Conservation (phyloP, 208 protist genomes). For the Wallacemonas collosoma region DNA sequence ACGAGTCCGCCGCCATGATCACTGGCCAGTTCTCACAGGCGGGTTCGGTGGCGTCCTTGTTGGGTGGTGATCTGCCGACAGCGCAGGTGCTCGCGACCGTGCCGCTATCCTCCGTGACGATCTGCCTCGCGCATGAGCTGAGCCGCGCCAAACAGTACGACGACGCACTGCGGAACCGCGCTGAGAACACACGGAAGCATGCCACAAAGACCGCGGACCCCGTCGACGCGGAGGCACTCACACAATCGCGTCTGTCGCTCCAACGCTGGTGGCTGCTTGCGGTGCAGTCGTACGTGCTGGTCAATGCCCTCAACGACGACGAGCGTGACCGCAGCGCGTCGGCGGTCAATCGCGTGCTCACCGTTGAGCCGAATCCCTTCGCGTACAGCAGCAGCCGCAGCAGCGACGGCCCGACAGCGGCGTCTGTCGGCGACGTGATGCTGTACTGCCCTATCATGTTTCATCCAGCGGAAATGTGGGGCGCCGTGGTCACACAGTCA, state of each 20-base stretch:
- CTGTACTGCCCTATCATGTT: slow-evolving; percentile 21
- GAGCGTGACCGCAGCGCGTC: slow-evolving; percentile 23
- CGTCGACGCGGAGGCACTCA: slow-evolving; percentile 21
- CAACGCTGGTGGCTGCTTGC: slow-evolving; percentile 46
- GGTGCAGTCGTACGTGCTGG: slow-evolving; percentile 33
- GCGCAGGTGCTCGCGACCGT: slow-evolving; percentile 21
- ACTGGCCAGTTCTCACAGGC: not conserved
- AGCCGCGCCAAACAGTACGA: slow-evolving; percentile 10
- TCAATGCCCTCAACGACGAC: slow-evolving; percentile 29
- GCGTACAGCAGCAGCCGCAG: not conserved
- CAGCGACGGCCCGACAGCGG: slow-evolving; percentile 20
- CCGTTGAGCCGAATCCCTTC: slow-evolving; percentile 22
- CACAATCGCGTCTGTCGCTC: slow-evolving; percentile 22
- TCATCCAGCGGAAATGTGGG: slow-evolving; percentile 12
- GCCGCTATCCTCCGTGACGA: slow-evolving; percentile 22
- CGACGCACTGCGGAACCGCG: not conserved
- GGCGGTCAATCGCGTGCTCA: slow-evolving; percentile 23
- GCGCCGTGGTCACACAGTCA: not conserved
- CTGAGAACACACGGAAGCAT: not conserved
- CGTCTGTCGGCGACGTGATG: slow-evolving; percentile 27
- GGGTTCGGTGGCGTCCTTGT: slow-evolving; percentile 4
- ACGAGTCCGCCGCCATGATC: slow-evolving; percentile 1
- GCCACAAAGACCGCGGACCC: not conserved
- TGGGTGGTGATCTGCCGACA: slow-evolving; percentile 17
- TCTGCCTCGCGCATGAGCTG: slow-evolving; percentile 24